Evolutionary conservation across 805 yeast species (phyloP), one percentile per base, ranked within the genome.

Genomic region (Wickerhamiella kazuoi): DNA sequence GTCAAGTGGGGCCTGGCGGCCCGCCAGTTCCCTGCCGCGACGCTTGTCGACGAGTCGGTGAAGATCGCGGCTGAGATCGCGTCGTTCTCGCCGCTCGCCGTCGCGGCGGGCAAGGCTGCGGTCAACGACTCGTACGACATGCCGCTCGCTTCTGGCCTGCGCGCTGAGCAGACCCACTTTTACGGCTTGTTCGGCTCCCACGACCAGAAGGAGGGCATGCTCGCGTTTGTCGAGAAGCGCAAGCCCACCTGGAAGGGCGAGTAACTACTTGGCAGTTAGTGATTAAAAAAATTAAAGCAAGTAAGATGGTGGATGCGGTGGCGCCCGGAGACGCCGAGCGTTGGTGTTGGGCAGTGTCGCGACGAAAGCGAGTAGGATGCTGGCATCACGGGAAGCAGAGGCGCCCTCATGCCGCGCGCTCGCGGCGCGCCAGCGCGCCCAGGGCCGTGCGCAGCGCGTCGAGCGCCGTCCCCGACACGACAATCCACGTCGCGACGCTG

Each of bases 401-500:
- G n/a, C n/a, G n/a, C n/a, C n/a, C n/a, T n/a, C n/a, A n/a, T n/a
- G n/a, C n/a, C n/a, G n/a, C n/a, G n/a, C n/a, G n/a, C n/a, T n/a
- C n/a, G n/a, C n/a, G n/a, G n/a, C n/a, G n/a, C 31, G n/a, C 17
- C 31, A 14, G 15, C n/a, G 17, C 17, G 17, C n/a, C n/a, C 17
- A 24, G 11, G 8, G 28, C 11, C 28, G 13, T 24, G 28, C n/a
- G 6, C 31, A 29, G 31, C 26, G 11, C 11, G 26, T 23, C 34
- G 34, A 16, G 13, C 21, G 16, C 15, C 8, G 23, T 18, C 8
- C 35, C 20, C 23, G 34, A 34, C 31, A 42, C 35, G 15, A 36
- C 16, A 56, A 69, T 63, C 80, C 78, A 73, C 4, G 65, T 58
- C 5, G 71, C 63, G 34, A 72, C 65, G 1, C 82, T 79, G 16